These are phyloP conservation scores for Sphaerulina musiva DNA, from an alignment of 2,329 filamentous ascomycete species.

Conservation along the genomic window DNA sequence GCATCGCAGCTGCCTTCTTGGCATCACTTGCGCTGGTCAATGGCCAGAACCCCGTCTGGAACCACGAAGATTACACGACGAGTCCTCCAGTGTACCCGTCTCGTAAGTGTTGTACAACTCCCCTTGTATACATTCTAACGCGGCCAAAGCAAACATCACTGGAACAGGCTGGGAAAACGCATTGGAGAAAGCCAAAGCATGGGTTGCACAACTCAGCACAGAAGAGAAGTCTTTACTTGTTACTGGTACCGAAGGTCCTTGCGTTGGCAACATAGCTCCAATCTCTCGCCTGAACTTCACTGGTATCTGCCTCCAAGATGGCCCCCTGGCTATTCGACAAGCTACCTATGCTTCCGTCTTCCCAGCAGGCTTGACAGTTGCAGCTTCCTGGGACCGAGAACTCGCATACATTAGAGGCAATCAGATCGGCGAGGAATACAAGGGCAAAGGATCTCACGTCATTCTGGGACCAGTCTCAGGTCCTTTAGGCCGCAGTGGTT, in stretches of 20 bases:
- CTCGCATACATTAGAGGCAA: constrained; percentile 33
- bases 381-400: constrained; percentile 37
- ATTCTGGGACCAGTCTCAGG: constrained; percentile 31
- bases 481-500: constrained; percentile 27
- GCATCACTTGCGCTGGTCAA: constrained; percentile 14
- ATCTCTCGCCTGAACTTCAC: constrained; percentile 36
- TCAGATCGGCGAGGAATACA: constrained; percentile 33
- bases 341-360: constrained; percentile 33
- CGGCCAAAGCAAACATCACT: constrained; percentile 16
- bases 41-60: constrained; percentile 19
- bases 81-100: constrained; percentile 21
- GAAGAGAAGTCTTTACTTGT: constrained; percentile 38
- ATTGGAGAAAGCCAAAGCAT: constrained; percentile 36
- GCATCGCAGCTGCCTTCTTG: constrained; percentile 12
- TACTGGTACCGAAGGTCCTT: constrained; percentile 28
- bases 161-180: constrained; percentile 34
- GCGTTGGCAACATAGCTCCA: constrained; percentile 23
- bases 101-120: constrained; percentile 1
- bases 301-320: constrained; percentile 35
- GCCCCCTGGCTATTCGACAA: constrained; percentile 62
- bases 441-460: constrained; percentile 31
- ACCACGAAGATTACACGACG: constrained; percentile 19
- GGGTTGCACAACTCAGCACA: constrained; percentile 36
- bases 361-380: constrained; percentile 35
- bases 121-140: not conserved